Evolutionary conservation across 1,284 basidiomycete genomes (phyloP).

Genomic region (Moesziomyces sp.): DNA sequence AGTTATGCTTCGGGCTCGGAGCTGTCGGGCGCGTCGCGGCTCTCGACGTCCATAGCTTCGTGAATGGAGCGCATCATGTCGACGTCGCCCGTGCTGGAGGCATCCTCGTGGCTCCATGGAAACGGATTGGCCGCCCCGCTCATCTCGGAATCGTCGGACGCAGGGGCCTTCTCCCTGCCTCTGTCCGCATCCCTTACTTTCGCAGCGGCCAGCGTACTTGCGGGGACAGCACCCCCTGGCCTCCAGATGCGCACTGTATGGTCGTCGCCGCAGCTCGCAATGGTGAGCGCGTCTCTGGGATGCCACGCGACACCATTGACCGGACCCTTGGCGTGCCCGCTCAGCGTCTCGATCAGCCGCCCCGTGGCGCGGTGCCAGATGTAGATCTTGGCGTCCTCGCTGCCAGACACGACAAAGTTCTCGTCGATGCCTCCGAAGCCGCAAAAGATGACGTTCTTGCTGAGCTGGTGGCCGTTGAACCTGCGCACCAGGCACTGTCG

Average conservation of each 20-base stretch:
- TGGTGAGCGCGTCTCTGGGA: conserved; percentile 81
- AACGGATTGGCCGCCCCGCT: conserved; percentile 44
- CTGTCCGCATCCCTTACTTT: neutral
- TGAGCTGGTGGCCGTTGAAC: conserved; percentile 54
- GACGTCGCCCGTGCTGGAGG: conserved; percentile 18
- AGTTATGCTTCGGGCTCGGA: conserved; percentile 18
- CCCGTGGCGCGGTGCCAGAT: conserved; percentile 93
- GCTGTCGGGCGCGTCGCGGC: conserved; percentile 4
- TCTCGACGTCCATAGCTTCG: conserved; percentile 38
- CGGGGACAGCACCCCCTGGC: conserved; percentile 21
- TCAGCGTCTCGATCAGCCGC: conserved; percentile 80
- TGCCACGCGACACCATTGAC: conserved; percentile 99
- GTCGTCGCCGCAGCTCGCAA: conserved; percentile 74
- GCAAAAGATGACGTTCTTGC: conserved; percentile 81
- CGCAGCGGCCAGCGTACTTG: neutral
- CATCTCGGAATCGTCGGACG: conserved; percentile 45
- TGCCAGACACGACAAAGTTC: conserved; percentile 90
- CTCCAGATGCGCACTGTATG: conserved; percentile 60
- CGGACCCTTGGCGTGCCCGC: conserved; percentile 84
- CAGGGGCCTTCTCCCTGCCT: conserved; percentile 10
- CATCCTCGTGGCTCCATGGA: conserved; percentile 40
- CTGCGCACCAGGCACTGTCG: conserved; percentile 73
- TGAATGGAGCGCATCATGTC: conserved; percentile 44
- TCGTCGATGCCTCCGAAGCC: conserved; percentile 93
- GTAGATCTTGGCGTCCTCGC: conserved; percentile 84